Evolutionary conservation across 306 rosid species (phyloP), one percentile per base, ranked within the genome.

Genomic region (Datisca glomerata): DNA sequence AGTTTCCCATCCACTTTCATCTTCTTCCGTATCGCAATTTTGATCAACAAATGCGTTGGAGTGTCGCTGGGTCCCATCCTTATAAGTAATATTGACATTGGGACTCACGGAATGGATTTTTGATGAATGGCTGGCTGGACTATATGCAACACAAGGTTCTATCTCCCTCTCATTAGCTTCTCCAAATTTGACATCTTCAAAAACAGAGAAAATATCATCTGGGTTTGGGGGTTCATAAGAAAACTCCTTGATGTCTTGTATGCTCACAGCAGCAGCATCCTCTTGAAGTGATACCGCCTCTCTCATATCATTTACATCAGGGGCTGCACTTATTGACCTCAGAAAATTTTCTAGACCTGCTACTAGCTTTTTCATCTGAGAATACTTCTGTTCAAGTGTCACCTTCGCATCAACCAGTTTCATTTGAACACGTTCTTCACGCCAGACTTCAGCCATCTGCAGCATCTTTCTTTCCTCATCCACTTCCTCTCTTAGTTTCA

Each of bases 371-470:
- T 73, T 78, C 94, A 87, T 87, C 42, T 69, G 82, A 41, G 97
- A 76, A 53, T 79, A 79, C 74, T 79, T 87, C 57, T 79, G 74
- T 35, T 82, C 94, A 57, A 87, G 75, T 18, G 94, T 85, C 63
- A 87, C 81, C 66, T 82, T 87, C 13, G 93, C 96, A 67, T 87
- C 94, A 43, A 82, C 72, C 60, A 87, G 63, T 61, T 87, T 87
- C 96, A 87, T 87, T 57, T 87, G 94, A 60, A 87, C 94, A 35
- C 94, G 93, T 72, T 87, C 94, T 60, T 87, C 97, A 3, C 97
- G 93, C 97, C 97, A 87, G 52, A 87, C 89, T 74, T 87, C 94
- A 24, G 94, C 94, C 94, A 79, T 76, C 69, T 87, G 97, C 47
- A 87, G 59, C 97, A 87, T 87, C 73, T 47, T 76, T 49, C 93